Conservation (phyloP, 257 asterid genomes). For the Anisodus tanguticus region DNA sequence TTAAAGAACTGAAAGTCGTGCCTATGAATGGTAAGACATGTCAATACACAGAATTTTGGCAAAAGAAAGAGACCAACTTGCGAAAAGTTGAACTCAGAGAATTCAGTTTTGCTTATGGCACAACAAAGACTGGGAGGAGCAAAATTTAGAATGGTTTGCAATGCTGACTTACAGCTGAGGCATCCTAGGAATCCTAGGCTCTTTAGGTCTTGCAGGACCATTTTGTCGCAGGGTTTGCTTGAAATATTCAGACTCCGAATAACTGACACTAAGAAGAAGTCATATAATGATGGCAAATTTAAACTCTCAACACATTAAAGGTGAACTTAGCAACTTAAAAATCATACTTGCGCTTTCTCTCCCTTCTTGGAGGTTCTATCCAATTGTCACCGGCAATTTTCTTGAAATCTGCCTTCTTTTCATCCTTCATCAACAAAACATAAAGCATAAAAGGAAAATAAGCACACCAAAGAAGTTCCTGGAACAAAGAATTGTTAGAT, state of each 20-base stretch:
- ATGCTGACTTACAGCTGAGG: constrained; percentile 78
- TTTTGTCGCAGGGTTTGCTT: constrained; percentile 99
- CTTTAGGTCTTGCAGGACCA: constrained; percentile 95
- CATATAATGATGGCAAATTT: neutral
- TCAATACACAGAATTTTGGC: constrained; percentile 33
- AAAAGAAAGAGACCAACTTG: neutral
- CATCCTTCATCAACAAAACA: constrained; percentile 61
- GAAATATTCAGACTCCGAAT: constrained; percentile 96
- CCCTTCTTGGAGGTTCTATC: constrained; percentile 93
- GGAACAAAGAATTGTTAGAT: neutral
- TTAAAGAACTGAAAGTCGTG: constrained; percentile 99
- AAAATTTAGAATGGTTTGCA: constrained; percentile 27
- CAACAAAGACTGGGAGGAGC: neutral
- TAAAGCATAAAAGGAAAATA: constrained; percentile 26
- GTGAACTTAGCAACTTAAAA: constrained; percentile 29
- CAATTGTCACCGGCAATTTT: constrained; percentile 91
- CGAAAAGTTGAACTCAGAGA: neutral
- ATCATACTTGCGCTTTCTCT: constrained; percentile 95
- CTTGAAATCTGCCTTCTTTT: constrained; percentile 88
- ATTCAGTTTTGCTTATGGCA: constrained; percentile 20
- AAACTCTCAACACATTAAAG: neutral
- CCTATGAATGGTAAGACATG: constrained; percentile 53
- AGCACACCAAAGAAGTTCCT: constrained; percentile 10
- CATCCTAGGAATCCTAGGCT: constrained; percentile 99
- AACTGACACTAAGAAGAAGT: constrained; percentile 47